These are phyloP conservation scores for Corniculantispora saksenae DNA, from an alignment of 2,329 filamentous ascomycete species.

Conservation along the genomic window DNA sequence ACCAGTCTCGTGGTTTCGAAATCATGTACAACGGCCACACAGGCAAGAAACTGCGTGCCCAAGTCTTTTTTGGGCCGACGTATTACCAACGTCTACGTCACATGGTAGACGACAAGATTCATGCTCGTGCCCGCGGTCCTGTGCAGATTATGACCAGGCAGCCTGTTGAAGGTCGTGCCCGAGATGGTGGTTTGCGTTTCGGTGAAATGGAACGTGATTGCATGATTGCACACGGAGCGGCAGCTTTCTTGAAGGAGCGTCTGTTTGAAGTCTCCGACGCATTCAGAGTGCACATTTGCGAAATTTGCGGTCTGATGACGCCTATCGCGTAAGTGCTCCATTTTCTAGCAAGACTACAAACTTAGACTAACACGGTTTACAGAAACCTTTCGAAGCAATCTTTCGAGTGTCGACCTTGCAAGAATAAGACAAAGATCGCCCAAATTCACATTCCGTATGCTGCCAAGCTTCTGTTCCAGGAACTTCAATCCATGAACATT, in stretches of 20 bases:
- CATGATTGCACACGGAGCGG: constrained; percentile 99
- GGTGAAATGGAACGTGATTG: constrained; percentile 99
- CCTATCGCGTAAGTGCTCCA: constrained; percentile 83
- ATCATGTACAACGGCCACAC: constrained; percentile 99
- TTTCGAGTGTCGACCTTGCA: constrained; percentile 95
- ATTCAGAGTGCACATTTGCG: constrained; percentile 96
- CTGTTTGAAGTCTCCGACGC: constrained; percentile 97
- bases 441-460: constrained; percentile 98
- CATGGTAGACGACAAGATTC: constrained; percentile 99
- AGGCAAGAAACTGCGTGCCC: constrained; percentile 86
- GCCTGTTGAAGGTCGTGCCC: constrained; percentile 95
- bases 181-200: constrained; percentile 97
- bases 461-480: constrained; percentile 97
- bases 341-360: neutral
- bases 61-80: constrained; percentile 95
- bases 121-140: constrained; percentile 94
- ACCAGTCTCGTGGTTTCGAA: constrained; percentile 96
- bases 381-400: constrained; percentile 93
- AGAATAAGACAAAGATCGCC: constrained; percentile 98
- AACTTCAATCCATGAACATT: constrained; percentile 97
- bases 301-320: constrained; percentile 98
- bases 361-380: constrained; percentile 35
- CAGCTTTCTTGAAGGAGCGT: constrained; percentile 94
- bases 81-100: constrained; percentile 98
- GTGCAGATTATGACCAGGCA: constrained; percentile 97